Percentiles rank a stretch among this genome's conserved stretches.
These are phyloP conservation scores for Populus tremula DNA, from an alignment of 345 rosid genomes.

Conservation along the genomic window DNA sequence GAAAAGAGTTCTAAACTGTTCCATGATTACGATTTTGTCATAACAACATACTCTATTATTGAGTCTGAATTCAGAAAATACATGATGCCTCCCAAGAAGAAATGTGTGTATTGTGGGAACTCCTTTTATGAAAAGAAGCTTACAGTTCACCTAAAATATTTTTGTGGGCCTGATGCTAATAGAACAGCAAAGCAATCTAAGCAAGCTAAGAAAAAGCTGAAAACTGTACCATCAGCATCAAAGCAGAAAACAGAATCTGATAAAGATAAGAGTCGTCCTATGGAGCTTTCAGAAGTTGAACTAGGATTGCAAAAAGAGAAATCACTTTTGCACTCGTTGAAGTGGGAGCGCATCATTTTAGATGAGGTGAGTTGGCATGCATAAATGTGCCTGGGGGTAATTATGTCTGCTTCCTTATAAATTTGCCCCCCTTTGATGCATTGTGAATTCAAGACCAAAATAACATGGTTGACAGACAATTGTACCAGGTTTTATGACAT, in stretches of 20 bases:
- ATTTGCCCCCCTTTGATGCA: constrained; percentile 1
- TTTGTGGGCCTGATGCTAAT: constrained; percentile 74
- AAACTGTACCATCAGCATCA: constrained; percentile 13
- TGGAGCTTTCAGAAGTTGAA: constrained; percentile 13
- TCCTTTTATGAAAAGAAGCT: constrained; percentile 49
- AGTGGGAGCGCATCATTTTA: constrained; percentile 82
- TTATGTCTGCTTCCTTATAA: background rate
- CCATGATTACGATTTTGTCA: constrained; percentile 69
- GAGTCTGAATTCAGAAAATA: constrained; percentile 74
- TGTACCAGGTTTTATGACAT: too few species aligned
- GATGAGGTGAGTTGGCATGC: constrained; percentile 65
- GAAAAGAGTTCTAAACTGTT: constrained; percentile 51
- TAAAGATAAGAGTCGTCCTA: constrained; percentile 4
- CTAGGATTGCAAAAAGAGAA: constrained; percentile 31
- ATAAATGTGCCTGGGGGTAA: background rate
- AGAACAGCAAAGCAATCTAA: constrained; percentile 80
- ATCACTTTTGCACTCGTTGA: constrained; percentile 72
- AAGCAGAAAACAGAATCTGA: constrained; percentile 23
- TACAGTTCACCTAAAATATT: constrained; percentile 52
- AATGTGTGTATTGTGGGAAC: constrained; percentile 66
- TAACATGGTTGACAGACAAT: background rate
- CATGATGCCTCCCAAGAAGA: constrained; percentile 64
- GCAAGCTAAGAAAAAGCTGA: constrained; percentile 63
- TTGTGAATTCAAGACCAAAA: background rate
- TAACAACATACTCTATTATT: constrained; percentile 79